phyloP scores from a whole-genome alignment of 2,329 filamentous ascomycete genomes.

The Lasiodiplodia hormozganensis region DNA sequence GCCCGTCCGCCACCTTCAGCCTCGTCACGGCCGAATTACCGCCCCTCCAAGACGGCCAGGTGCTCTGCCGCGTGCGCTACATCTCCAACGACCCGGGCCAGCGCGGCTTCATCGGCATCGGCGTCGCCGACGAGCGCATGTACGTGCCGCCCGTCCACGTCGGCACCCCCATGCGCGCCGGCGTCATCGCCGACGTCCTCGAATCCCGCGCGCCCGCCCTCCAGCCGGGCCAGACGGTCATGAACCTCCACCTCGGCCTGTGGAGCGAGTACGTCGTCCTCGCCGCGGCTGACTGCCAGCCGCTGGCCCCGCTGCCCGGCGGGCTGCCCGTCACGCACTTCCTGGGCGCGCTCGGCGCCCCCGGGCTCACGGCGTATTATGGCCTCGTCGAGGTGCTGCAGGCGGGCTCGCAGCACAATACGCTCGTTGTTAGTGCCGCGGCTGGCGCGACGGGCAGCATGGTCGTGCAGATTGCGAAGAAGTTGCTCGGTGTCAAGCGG shows the following conservation, averaged over 20 bases:
- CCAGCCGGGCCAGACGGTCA: constrained; percentile 64
- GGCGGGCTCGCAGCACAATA: constrained; percentile 73
- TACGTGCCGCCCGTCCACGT: constrained; percentile 74
- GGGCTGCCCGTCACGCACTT: constrained; percentile 51
- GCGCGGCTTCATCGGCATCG: constrained; percentile 58
- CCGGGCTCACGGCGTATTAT: constrained; percentile 77
- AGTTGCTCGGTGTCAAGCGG: constrained; percentile 49
- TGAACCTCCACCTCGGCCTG: constrained; percentile 55
- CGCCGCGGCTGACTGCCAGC: constrained; percentile 43
- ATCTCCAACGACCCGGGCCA: constrained; percentile 63
- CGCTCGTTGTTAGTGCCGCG: constrained; percentile 78
- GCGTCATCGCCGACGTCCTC: constrained; percentile 65
- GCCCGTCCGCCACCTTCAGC: constrained; percentile 49
- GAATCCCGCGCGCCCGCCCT: constrained; percentile 65
- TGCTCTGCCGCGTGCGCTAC: constrained; percentile 56
- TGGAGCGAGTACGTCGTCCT: constrained; percentile 73
- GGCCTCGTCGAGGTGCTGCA: constrained; percentile 73
- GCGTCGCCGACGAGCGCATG: constrained; percentile 57
- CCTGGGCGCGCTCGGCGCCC: constrained; percentile 54
- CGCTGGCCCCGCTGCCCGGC: constrained; percentile 44
- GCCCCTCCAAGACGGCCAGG: constrained; percentile 47
- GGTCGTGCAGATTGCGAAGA: constrained; percentile 66
- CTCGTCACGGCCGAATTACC: constrained; percentile 43
- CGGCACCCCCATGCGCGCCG: constrained; percentile 72
- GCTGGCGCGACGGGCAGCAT: constrained; percentile 80